Evolutionary conservation across 345 rosid species (phyloP).

Genomic region (Conringia planisiliqua): DNA sequence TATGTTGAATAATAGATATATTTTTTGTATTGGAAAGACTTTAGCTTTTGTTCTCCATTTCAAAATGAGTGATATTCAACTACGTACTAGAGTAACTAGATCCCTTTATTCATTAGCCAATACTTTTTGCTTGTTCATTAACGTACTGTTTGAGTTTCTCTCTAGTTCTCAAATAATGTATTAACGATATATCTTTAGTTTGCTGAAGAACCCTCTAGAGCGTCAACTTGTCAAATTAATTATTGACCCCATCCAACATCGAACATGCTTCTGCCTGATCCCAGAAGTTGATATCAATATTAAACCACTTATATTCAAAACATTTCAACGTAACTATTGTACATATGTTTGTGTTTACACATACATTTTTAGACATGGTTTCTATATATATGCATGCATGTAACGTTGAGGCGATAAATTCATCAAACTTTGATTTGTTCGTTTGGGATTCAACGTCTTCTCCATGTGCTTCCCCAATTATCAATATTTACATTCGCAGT

Average conservation of each 20-base stretch:
- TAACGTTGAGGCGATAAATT: constrained; percentile 4
- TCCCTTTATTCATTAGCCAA: not conserved
- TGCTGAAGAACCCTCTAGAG: constrained; percentile 20
- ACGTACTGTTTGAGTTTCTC: not conserved
- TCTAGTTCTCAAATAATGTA: constrained; percentile 1
- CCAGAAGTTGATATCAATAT: constrained; percentile 8
- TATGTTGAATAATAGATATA: too few relatives aligned
- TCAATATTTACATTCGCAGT: not conserved
- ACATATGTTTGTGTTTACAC: constrained; percentile 34
- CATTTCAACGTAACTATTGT: constrained; percentile 10
- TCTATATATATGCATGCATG: constrained; percentile 19
- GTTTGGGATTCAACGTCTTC: constrained; percentile 16
- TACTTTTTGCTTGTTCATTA: not conserved
- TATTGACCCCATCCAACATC: constrained; percentile 30
- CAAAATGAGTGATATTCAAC: not conserved
- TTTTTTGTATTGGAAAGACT: not conserved
- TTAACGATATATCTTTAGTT: not conserved
- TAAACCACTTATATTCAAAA: not conserved
- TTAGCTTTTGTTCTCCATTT: not conserved
- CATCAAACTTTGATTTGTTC: constrained; percentile 14
- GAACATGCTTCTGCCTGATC: constrained; percentile 39
- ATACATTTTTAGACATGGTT: constrained; percentile 24
- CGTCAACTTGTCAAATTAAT: constrained; percentile 30
- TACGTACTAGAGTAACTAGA: not conserved
- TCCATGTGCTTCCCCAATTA: constrained; percentile 16